Percentiles rank a stretch among this genome's conserved stretches.
phyloP scores from a whole-genome alignment of 768 basidiomycete genomes.

The Clitopilus hobsonii region DNA sequence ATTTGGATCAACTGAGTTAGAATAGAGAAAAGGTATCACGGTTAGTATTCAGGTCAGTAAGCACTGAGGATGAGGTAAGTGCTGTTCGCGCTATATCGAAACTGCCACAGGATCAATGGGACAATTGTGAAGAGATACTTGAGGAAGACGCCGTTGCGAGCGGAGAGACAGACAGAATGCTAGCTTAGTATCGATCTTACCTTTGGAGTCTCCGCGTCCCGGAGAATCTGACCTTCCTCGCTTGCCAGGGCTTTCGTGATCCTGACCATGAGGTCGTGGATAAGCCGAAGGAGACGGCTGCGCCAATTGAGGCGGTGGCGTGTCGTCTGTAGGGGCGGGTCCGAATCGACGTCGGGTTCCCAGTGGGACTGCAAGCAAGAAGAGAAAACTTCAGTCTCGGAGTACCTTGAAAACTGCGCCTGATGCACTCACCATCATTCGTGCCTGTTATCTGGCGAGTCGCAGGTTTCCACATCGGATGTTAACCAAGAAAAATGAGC shows the following conservation, averaged over 20 bases:
- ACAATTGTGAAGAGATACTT: constrained; percentile 16
- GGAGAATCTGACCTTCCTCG: constrained; percentile 69
- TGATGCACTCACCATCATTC: constrained; percentile 62
- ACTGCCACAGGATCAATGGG: constrained; percentile 15
- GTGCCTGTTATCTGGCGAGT: constrained; percentile 89
- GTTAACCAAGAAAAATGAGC: constrained; percentile 30
- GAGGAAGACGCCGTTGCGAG: constrained; percentile 11
- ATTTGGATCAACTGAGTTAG: constrained; percentile 69
- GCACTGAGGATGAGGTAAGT: constrained; percentile 29
- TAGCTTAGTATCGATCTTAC: constrained; percentile 50
- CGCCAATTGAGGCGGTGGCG: constrained; percentile 76
- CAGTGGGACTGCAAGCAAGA: constrained; percentile 55
- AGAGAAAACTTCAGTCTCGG: constrained; percentile 4
- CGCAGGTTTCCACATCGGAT: constrained; percentile 81
- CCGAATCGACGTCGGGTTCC: constrained; percentile 90
- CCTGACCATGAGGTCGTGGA: constrained; percentile 59
- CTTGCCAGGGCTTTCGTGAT: constrained; percentile 51
- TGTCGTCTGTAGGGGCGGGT: constrained; percentile 78
- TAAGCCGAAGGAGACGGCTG: constrained; percentile 86
- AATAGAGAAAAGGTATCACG: constrained; percentile 37
- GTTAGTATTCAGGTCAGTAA: constrained; percentile 59
- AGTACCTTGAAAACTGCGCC: constrained; percentile 18
- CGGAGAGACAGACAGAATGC: constrained; percentile 5
- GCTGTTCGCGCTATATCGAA: constrained; percentile 17
- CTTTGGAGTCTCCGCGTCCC: constrained; percentile 55